phyloP scores from a whole-genome alignment of 305 asterid genomes.

The Ajuga reptans region DNA sequence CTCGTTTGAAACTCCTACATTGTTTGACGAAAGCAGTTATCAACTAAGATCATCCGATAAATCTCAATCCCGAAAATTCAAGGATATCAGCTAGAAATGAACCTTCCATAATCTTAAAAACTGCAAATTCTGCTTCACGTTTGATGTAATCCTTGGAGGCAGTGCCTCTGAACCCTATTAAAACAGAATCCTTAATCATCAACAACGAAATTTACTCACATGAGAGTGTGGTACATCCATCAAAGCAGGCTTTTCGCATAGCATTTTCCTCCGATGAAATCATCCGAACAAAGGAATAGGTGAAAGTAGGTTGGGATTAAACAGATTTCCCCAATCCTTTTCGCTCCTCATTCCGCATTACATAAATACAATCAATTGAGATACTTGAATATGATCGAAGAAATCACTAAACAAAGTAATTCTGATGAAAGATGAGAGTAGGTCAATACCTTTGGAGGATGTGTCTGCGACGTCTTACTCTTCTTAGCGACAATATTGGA shows the following conservation, averaged over 20 bases:
- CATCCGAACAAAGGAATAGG: background rate
- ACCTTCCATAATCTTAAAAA: conserved; percentile 80
- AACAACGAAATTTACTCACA: background rate
- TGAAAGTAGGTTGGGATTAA: background rate
- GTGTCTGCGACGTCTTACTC: conserved; percentile 42
- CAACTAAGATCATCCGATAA: background rate
- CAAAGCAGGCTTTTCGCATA: background rate
- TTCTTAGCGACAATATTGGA: conserved; percentile 60
- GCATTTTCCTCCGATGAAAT: background rate
- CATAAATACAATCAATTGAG: background rate
- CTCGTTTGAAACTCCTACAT: conserved; percentile 67
- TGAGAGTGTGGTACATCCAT: background rate
- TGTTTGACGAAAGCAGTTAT: conserved; percentile 7
- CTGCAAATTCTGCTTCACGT: conserved; percentile 85
- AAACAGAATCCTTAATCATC: conserved; percentile 16
- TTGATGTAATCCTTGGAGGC: conserved; percentile 81
- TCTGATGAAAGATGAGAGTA: background rate
- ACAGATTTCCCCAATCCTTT: no score
- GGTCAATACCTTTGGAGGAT: conserved; percentile 49
- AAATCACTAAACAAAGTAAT: background rate
- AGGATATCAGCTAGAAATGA: conserved; percentile 11
- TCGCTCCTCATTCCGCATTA: background rate
- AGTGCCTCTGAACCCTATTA: conserved; percentile 54
- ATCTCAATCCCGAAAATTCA: background rate
- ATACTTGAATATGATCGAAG: background rate